These are phyloP conservation scores for Polychaeton citri DNA, from an alignment of 2,329 filamentous ascomycete genomes.

Conservation along the genomic window DNA sequence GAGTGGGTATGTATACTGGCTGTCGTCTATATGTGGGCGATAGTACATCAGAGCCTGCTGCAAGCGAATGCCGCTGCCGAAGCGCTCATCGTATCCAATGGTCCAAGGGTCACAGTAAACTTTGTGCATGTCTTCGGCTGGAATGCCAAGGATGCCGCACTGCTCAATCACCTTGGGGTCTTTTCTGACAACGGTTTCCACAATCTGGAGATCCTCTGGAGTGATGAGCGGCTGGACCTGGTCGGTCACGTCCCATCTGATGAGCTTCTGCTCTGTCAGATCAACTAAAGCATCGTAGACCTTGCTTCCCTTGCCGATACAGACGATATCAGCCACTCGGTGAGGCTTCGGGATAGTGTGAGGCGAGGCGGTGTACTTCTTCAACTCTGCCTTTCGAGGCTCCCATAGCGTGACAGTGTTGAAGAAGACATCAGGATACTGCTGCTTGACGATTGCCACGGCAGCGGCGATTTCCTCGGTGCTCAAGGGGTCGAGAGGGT, in stretches of 20 bases:
- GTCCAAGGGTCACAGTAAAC: constrained; percentile 96
- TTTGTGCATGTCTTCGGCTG: constrained; percentile 77
- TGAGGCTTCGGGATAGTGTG: constrained; percentile 47
- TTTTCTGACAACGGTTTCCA: constrained; percentile 61
- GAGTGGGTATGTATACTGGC: constrained; percentile 79
- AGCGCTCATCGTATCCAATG: constrained; percentile 85
- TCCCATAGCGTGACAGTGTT: constrained; percentile 78
- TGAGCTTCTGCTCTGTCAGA: constrained; percentile 50
- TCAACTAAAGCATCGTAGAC: constrained; percentile 76
- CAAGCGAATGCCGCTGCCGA: constrained; percentile 62
- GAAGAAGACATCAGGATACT: constrained; percentile 62
- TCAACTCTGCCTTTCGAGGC: constrained; percentile 74
- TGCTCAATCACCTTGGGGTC: constrained; percentile 85
- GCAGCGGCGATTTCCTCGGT: constrained; percentile 59
- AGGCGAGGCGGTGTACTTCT: constrained; percentile 60
- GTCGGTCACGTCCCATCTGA: constrained; percentile 61
- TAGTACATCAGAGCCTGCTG: constrained; percentile 97
- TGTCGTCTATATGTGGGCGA: constrained; percentile 69
- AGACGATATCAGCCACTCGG: constrained; percentile 70
- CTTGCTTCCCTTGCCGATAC: constrained; percentile 63
- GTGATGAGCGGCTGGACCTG: constrained; percentile 82
- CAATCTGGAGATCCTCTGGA: constrained; percentile 74
- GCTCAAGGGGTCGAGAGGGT: constrained; percentile 69
- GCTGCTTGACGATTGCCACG: constrained; percentile 54
- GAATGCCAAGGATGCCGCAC: constrained; percentile 69